Evolutionary conservation across 306 rosid species (phyloP).

Genomic region (Corylus avellana): DNA sequence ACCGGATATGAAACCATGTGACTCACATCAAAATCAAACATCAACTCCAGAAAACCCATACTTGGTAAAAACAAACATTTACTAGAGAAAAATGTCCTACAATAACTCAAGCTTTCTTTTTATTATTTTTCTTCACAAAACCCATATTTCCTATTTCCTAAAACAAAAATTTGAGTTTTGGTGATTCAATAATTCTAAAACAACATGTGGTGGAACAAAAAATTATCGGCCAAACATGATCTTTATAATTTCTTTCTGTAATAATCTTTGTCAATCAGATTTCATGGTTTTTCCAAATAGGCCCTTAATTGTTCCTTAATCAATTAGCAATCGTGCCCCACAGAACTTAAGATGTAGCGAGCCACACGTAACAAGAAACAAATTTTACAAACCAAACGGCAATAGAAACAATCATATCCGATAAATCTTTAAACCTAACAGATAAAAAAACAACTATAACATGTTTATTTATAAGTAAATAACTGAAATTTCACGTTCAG

Average conservation of each 20-base stretch:
- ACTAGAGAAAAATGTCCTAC: conserved; percentile 8
- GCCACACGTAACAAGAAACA: conserved; percentile 13
- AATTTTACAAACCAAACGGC: not conserved
- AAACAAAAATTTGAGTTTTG: conserved; percentile 1
- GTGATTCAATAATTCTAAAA: conserved; percentile 24
- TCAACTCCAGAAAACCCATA: not conserved
- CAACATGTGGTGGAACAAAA: not conserved
- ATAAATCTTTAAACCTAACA: not conserved
- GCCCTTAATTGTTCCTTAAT: conserved; percentile 26
- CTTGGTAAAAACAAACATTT: not conserved
- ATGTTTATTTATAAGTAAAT: conserved; percentile 20
- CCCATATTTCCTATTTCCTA: not conserved
- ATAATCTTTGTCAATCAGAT: not conserved
- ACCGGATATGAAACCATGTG: not conserved
- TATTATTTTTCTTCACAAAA: not conserved
- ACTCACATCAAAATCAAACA: not conserved
- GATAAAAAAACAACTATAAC: not conserved
- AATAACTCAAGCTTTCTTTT: not conserved
- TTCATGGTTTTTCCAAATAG: conserved; percentile 1
- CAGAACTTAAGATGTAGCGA: conserved; percentile 18
- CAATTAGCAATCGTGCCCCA: conserved; percentile 22
- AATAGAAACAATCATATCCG: conserved; percentile 11
- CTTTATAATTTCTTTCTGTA: not conserved
- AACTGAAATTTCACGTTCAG: conserved; percentile 4
- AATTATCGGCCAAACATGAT: not conserved